Evolutionary conservation across 331 rosid genomes (phyloP).

Genomic region (Pyrus hybrid): DNA sequence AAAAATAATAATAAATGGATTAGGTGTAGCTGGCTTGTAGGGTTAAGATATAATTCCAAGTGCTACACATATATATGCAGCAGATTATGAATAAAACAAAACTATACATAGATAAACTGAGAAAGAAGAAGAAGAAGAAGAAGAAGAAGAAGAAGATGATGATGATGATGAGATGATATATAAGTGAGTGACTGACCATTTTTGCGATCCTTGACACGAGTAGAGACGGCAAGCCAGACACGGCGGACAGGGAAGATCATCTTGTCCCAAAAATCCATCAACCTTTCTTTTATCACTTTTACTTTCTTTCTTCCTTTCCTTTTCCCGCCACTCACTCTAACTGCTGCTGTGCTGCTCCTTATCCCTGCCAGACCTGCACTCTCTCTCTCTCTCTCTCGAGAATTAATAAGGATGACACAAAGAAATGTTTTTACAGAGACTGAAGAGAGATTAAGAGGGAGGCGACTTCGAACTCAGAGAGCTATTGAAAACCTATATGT

Average conservation of each 20-base stretch:
- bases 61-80: no score
- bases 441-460: neutral
- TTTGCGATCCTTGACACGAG: conserved; percentile 31
- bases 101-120: neutral
- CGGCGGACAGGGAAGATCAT: conserved; percentile 46
- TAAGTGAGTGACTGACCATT: conserved; percentile 16
- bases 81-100: no score
- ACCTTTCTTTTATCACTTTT: conserved; percentile 16
- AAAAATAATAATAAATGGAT: no score
- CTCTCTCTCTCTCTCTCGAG: neutral
- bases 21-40: no score
- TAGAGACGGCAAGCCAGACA: conserved; percentile 30
- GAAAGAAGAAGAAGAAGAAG: neutral
- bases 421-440: neutral
- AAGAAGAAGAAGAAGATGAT: neutral
- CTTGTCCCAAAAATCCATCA: conserved; percentile 35
- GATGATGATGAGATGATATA: neutral
- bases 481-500: neutral
- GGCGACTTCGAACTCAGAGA: neutral
- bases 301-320: conserved; percentile 21
- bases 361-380: conserved; percentile 36
- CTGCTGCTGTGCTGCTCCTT: conserved; percentile 6
- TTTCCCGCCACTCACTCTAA: conserved; percentile 15
- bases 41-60: no score
- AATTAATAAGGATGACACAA: neutral